A percentile compares a stretch with the other conserved stretches of the same genome.
These are phyloP conservation scores for Myxozyma nipponensis DNA, from an alignment of 805 yeast genomes.

Conservation along the genomic window DNA sequence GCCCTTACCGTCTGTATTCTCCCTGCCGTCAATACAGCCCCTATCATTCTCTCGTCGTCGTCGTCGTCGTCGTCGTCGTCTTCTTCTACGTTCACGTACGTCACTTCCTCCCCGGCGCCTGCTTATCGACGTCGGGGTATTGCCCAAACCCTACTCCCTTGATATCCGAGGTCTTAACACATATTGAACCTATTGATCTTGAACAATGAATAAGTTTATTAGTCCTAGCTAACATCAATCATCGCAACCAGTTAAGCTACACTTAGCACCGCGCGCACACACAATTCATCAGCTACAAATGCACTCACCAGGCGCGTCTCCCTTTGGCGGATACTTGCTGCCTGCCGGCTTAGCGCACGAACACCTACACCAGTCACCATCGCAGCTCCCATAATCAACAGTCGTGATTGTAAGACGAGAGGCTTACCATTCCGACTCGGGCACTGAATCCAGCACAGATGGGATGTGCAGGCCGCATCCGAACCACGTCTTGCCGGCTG, in stretches of 20 bases:
- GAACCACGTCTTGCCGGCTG: slow-evolving; percentile 33
- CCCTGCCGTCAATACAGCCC: neutral
- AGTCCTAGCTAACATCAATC: no score
- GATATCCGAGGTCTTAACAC: no score
- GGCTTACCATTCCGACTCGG: slow-evolving; percentile 30
- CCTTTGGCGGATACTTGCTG: slow-evolving; percentile 28
- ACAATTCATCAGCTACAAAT: no score
- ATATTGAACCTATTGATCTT: no score
- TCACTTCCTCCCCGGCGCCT: neutral
- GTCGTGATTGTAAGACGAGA: neutral
- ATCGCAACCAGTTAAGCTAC: no score
- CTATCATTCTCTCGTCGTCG: slow-evolving; percentile 1
- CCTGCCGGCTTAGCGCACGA: slow-evolving; percentile 28
- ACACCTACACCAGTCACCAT: slow-evolving; percentile 21
- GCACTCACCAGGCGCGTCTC: no score
- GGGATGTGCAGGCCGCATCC: slow-evolving; percentile 35
- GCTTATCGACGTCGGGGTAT: no score
- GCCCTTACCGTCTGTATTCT: neutral
- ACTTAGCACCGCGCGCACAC: no score
- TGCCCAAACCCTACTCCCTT: no score
- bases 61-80: neutral
- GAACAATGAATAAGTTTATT: no score
- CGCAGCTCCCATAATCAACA: neutral
- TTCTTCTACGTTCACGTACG: no score
- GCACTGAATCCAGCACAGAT: slow-evolving; percentile 29